Conservation (phyloP, 495 filamentous ascomycete species). For the Talaromyces adpressus region DNA sequence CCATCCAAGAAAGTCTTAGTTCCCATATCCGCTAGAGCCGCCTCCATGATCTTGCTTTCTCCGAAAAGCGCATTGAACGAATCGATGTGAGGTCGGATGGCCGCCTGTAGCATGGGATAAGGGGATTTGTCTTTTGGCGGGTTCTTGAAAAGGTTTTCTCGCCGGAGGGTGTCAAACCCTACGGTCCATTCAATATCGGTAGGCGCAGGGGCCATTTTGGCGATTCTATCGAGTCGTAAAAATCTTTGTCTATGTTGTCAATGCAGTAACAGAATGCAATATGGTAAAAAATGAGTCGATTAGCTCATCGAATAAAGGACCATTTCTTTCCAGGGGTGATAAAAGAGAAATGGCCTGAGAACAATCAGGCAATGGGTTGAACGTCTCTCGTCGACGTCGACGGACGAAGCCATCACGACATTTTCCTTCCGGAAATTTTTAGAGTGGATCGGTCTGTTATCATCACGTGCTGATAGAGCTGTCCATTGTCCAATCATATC, state of each 20-base stretch:
- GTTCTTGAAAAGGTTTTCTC: conserved; percentile 80
- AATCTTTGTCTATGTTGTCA: conserved; percentile 12
- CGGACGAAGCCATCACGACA: not conserved
- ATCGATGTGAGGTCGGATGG: conserved; percentile 83
- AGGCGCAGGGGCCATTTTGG: conserved; percentile 36
- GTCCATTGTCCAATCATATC: not conserved
- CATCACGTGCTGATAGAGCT: conserved; percentile 42
- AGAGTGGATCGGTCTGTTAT: conserved; percentile 37
- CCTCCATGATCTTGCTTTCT: conserved; percentile 59
- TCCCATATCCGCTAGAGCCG: conserved; percentile 80
- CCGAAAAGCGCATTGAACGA: conserved; percentile 94
- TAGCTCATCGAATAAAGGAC: not conserved
- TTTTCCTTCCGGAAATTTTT: conserved; percentile 35
- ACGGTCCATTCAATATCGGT: conserved; percentile 75
- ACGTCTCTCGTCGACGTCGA: conserved; percentile 11
- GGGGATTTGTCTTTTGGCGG: conserved; percentile 82
- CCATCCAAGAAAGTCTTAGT: conserved; percentile 83
- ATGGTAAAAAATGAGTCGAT: not conserved
- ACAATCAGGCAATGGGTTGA: conserved; percentile 8
- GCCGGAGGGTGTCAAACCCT: conserved; percentile 70
- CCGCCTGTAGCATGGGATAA: conserved; percentile 76
- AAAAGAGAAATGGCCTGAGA: conserved; percentile 22
- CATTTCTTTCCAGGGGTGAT: conserved; percentile 9
- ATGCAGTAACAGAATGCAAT: not conserved
- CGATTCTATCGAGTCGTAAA: conserved; percentile 2